Base-by-base conservation (phyloP, 148 eudicot species). In the Chenopodium quinoa region DNA sequence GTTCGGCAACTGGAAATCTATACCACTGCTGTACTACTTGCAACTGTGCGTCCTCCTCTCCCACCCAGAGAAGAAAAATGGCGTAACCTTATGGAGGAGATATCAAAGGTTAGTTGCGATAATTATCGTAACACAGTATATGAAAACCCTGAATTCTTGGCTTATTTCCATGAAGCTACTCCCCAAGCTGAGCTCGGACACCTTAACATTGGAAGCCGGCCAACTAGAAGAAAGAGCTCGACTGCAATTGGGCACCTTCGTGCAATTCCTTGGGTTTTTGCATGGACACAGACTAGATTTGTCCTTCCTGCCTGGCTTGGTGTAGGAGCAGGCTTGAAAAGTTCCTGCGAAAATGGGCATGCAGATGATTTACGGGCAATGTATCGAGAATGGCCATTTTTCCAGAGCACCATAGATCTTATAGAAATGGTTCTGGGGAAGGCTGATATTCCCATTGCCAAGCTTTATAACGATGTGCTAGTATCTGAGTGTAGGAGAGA, bases 271-370 rank as follows among this genome's bases (percentile, higher is more conserved):
- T 94, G 97, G 98, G 77, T 94, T 20, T 94, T 94, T 47, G 97
- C 98, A 1, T 93, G 97, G 98, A 94, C 98, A 40, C 98, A 93
- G 73, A 94, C 98, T 9, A 78, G 98, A 66, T 90, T 93, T 75
- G 93, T 93, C 67, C 94, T 94, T 65, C 98, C 98, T 13, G 88
- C 98, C 71, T 93, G 98, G 97, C 94, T 93, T 11, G 98, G 97
- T 67, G 95, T 94, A 52, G 98, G 98, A 66, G 91, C 94, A 0
- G 98, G 97, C 58, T 78, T 94, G 46, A 86, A 93, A 76, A 90
- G 85, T 68, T 91, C 89, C 22, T 94, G 95, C 50, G 93, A 93
- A 50, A 89, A 88, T 81, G 98, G 98, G 10, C 88, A 87, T 75
- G 85, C 90, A 0, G 93, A 94, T 32, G 98, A 91, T 46, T 71